A percentile compares a stretch with the other conserved stretches of the same genome.
These are phyloP conservation scores for Echium plantagineum DNA, from an alignment of 257 asterid species.

Conservation along the genomic window DNA sequence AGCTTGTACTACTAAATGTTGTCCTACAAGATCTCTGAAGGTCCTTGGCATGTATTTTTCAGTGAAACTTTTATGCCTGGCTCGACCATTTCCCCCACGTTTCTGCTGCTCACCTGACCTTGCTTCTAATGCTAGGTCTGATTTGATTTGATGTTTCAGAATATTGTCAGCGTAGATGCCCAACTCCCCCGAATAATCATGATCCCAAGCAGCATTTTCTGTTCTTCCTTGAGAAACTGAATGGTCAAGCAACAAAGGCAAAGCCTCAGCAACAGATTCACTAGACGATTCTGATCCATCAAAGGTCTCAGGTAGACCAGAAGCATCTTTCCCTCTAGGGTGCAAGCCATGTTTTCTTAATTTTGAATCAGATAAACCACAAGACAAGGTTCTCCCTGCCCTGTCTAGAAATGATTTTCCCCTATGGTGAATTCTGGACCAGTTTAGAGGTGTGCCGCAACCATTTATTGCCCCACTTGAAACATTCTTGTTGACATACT, in stretches of 20 bases:
- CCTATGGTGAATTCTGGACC: slow-evolving; percentile 84
- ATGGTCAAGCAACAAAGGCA: slow-evolving; percentile 72
- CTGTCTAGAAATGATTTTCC: slow-evolving; percentile 81
- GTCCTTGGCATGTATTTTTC: slow-evolving; percentile 76
- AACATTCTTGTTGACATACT: slow-evolving; percentile 28
- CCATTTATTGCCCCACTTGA: slow-evolving; percentile 52
- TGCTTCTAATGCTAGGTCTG: slow-evolving; percentile 81
- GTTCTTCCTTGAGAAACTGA: slow-evolving; percentile 63
- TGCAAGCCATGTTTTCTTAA: slow-evolving; percentile 34
- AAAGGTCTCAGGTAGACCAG: slow-evolving; percentile 41
- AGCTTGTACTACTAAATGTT: slow-evolving; percentile 76
- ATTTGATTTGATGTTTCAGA: slow-evolving; percentile 53
- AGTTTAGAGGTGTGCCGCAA: slow-evolving; percentile 93
- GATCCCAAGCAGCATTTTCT: slow-evolving; percentile 58
- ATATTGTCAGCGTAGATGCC: slow-evolving; percentile 71
- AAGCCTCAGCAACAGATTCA: slow-evolving; percentile 60
- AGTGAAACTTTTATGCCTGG: slow-evolving; percentile 68
- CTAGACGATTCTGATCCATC: slow-evolving; percentile 57
- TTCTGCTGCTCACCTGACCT: slow-evolving; percentile 41
- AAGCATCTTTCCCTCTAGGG: slow-evolving; percentile 24
- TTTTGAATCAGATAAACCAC: slow-evolving; percentile 80
- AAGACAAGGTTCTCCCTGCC: slow-evolving; percentile 87
- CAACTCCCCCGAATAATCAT: slow-evolving; percentile 77
- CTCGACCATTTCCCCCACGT: slow-evolving; percentile 26
- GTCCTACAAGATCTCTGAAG: slow-evolving; percentile 78